phyloP scores from a whole-genome alignment of 176 grass and related monocot genomes.

The Urochloa ruziziensis region DNA sequence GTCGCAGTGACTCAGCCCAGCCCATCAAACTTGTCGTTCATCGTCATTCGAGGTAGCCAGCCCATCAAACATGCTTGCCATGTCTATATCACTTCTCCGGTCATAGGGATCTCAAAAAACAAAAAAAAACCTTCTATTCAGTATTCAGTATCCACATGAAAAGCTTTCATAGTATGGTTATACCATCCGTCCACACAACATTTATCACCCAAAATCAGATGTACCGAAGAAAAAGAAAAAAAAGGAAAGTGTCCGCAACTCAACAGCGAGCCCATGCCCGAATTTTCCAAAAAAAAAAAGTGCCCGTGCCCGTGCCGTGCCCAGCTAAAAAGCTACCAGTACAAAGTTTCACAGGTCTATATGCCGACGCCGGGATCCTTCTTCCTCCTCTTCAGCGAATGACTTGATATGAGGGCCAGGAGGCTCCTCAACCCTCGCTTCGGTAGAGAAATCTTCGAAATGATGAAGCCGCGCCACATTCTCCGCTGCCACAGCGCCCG shows the following conservation, averaged over 20 bases:
- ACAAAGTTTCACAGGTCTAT: slow-evolving; percentile 8
- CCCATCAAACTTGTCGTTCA: too few relatives aligned
- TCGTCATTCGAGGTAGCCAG: background rate
- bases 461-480: slow-evolving; percentile 82
- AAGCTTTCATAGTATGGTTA: too few relatives aligned
- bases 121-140: too few relatives aligned
- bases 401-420: slow-evolving; percentile 4
- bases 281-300: too few relatives aligned
- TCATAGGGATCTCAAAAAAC: too few relatives aligned
- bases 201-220: background rate
- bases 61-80: background rate
- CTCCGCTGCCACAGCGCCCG: slow-evolving; percentile 73
- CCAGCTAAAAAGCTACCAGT: background rate
- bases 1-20: too few relatives aligned
- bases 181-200: background rate
- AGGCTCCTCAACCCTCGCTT: background rate
- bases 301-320: too few relatives aligned
- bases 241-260: too few relatives aligned
- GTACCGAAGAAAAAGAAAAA: too few relatives aligned
- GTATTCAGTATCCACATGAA: too few relatives aligned
- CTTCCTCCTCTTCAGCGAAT: background rate
- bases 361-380: slow-evolving; percentile 6
- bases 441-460: slow-evolving; percentile 52
- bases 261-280: too few relatives aligned
- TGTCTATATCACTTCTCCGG: too few relatives aligned